These are phyloP conservation scores for Verticillium longisporum DNA, from an alignment of 2,329 filamentous ascomycete genomes.

Conservation along the genomic window DNA sequence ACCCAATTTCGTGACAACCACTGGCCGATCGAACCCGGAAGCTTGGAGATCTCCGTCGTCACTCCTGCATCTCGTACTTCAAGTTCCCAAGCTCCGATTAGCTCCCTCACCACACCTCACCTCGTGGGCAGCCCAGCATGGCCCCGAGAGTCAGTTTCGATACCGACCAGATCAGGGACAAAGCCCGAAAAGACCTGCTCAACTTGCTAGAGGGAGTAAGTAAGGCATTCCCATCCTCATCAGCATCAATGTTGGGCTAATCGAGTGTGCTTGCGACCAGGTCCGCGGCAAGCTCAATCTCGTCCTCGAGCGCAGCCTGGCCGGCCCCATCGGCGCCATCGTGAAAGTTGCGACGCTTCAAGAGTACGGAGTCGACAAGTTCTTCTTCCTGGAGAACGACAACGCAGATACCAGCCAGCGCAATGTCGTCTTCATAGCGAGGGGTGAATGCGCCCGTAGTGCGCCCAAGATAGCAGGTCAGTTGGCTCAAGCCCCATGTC, in stretches of 20 bases:
- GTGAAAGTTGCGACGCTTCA: constrained; percentile 94
- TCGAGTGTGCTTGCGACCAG: constrained; percentile 36
- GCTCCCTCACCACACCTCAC: background rate
- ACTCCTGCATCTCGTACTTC: constrained; percentile 6
- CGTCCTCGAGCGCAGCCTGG: constrained; percentile 83
- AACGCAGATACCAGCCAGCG: constrained; percentile 92
- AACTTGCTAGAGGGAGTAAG: constrained; percentile 91
- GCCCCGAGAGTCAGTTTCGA: constrained; percentile 66
- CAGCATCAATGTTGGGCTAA: background rate
- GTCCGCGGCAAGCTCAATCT: constrained; percentile 98
- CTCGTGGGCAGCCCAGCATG: constrained; percentile 55
- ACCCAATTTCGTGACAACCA: background rate
- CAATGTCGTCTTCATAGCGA: constrained; percentile 89
- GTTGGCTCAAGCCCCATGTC: background rate
- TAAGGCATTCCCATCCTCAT: constrained; percentile 20
- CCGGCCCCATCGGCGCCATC: constrained; percentile 82
- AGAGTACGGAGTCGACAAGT: constrained; percentile 96
- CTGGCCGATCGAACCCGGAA: background rate
- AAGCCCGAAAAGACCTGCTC: constrained; percentile 81
- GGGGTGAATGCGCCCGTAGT: constrained; percentile 81
- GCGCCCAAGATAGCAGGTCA: constrained; percentile 81
- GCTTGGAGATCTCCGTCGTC: background rate
- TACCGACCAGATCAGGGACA: constrained; percentile 69
- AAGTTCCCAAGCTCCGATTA: background rate
- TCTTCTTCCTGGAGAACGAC: constrained; percentile 92